phyloP scores from a whole-genome alignment of 805 yeast genomes.

The Tetrapisispora taiwanensis region DNA sequence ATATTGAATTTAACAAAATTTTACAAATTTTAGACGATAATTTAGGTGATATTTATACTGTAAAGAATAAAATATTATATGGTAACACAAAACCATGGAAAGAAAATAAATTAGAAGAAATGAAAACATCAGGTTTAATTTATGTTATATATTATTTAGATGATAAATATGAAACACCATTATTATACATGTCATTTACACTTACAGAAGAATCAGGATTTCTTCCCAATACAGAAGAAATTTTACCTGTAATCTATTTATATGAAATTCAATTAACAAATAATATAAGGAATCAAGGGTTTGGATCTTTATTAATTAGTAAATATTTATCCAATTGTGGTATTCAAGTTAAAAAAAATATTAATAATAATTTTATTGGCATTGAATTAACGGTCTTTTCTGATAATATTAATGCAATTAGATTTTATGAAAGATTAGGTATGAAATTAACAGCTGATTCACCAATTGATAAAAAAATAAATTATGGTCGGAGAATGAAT shows the following conservation, averaged over 20 bases:
- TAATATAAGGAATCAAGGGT: conserved; percentile 9
- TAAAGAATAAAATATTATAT: conserved; percentile 12
- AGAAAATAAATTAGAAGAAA: conserved; percentile 20
- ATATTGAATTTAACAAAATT: conserved; percentile 1
- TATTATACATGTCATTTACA: conserved; percentile 20
- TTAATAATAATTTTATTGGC: conserved; percentile 8
- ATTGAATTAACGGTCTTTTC: conserved; percentile 24
- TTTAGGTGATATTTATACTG: conserved; percentile 17
- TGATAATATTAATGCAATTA: conserved; percentile 18
- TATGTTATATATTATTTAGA: conserved; percentile 18
- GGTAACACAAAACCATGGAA: conserved; percentile 18
- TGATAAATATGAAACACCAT: conserved; percentile 1
- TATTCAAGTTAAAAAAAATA: neutral
- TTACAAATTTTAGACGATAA: conserved; percentile 15
- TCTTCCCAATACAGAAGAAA: conserved; percentile 1
- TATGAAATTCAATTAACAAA: conserved; percentile 24
- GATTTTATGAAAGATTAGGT: conserved; percentile 14
- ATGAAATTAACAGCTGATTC: conserved; percentile 17
- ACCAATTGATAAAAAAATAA: conserved; percentile 10
- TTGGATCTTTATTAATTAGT: conserved; percentile 14
- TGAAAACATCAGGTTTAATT: conserved; percentile 19
- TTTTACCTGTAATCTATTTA: conserved; percentile 17
- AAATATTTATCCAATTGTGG: neutral
- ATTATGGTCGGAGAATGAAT: conserved; percentile 3
- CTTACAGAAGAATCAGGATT: conserved; percentile 19